Evolutionary conservation across 345 rosid genomes (phyloP).

Genomic region (Combretum micranthum): DNA sequence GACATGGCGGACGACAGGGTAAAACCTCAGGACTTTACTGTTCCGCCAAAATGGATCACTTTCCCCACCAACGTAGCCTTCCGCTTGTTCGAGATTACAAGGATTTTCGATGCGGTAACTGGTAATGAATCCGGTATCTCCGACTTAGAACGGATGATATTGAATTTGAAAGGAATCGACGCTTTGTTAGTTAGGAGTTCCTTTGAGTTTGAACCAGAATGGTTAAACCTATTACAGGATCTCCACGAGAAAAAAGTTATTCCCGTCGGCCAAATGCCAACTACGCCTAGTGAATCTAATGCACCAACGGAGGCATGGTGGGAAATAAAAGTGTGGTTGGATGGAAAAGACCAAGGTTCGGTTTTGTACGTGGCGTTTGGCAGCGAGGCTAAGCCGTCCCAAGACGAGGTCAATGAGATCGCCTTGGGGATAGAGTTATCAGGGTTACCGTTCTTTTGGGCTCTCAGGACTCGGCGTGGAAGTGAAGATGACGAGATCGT

Average conservation of each 20-base stretch:
- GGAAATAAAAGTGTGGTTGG: constrained; percentile 27
- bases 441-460: constrained; percentile 37
- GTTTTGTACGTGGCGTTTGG: constrained; percentile 36
- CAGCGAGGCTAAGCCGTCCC: constrained; percentile 30
- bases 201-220: constrained; percentile 41
- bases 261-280: constrained; percentile 46
- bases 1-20: constrained; percentile 1
- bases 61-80: constrained; percentile 25
- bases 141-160: constrained; percentile 13
- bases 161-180: constrained; percentile 20
- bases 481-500: constrained; percentile 13
- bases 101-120: constrained; percentile 10
- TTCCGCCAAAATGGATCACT: constrained; percentile 31
- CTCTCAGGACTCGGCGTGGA: constrained; percentile 16
- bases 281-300: neutral
- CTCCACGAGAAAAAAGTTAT: constrained; percentile 29
- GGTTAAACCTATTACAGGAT: constrained; percentile 24
- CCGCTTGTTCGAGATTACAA: constrained; percentile 16
- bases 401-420: constrained; percentile 20
- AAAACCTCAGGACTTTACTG: constrained; percentile 18
- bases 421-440: constrained; percentile 35
- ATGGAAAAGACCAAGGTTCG: constrained; percentile 4
- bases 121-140: constrained; percentile 17
- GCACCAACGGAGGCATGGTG: constrained; percentile 18
- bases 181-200: constrained; percentile 33